Percentiles rank a stretch among this genome's conserved stretches.
phyloP scores from a whole-genome alignment of 495 filamentous ascomycete species.

The Podospora didyma region DNA sequence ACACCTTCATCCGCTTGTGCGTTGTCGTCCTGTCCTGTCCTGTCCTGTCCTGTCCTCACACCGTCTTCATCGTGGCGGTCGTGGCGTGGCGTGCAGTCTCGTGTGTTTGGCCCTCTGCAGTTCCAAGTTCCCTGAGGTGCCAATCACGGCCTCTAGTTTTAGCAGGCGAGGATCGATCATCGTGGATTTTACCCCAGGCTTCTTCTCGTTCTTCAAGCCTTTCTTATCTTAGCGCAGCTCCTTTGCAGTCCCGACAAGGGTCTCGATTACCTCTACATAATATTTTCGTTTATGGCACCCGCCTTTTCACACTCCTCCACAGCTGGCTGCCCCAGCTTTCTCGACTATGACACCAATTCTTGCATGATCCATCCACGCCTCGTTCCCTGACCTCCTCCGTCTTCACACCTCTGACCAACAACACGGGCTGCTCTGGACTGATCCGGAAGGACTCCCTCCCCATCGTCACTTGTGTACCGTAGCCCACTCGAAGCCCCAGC shows the following conservation, averaged over 20 bases:
- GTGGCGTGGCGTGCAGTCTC: neutral
- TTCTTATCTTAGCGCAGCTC: constrained; percentile 4
- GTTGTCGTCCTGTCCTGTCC: too few species aligned
- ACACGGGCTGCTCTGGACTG: neutral
- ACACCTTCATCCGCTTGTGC: neutral
- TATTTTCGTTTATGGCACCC: neutral
- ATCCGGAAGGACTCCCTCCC: neutral
- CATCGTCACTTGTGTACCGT: neutral
- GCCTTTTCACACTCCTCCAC: neutral
- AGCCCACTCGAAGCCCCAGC: neutral
- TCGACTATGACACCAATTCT: neutral
- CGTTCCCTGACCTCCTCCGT: neutral
- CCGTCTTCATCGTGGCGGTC: neutral
- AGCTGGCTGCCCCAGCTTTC: neutral
- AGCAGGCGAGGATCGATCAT: constrained; percentile 1
- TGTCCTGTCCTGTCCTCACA: neutral
- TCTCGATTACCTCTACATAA: constrained; percentile 1
- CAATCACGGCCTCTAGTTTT: constrained; percentile 2
- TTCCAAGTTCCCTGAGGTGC: neutral
- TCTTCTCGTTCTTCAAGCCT: constrained; percentile 6
- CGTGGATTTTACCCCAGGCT: constrained; percentile 1
- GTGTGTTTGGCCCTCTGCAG: neutral
- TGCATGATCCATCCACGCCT: neutral
- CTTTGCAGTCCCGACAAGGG: constrained; percentile 5
- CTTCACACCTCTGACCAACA: neutral